A percentile compares a stretch with the other conserved stretches of the same genome.
Conservation (phyloP, 805 yeast species). For the Naumovozyma dairenensis region DNA sequence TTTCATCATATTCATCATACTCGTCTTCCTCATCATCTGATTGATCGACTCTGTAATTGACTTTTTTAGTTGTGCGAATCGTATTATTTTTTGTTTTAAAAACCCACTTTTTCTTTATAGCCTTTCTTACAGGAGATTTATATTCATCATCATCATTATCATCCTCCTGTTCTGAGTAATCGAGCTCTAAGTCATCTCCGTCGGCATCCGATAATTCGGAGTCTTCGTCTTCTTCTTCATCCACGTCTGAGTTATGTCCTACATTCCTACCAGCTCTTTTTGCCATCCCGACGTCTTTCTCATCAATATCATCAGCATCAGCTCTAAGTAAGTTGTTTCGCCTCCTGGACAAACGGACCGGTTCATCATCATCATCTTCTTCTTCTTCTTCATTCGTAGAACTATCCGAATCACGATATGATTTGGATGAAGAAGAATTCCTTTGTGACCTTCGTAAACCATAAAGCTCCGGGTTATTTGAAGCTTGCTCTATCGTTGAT, state of each 20-base stretch:
- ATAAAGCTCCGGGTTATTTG: conserved; percentile 66
- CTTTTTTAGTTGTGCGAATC: conserved; percentile 48
- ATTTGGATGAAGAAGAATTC: conserved; percentile 35
- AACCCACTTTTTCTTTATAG: too few species aligned
- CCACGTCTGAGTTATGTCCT: conserved; percentile 26
- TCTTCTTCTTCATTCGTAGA: conserved; percentile 26
- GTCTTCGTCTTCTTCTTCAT: conserved; percentile 16
- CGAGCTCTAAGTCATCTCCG: conserved; percentile 5
- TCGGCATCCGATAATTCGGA: conserved; percentile 10
- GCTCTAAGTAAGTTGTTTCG: conserved; percentile 19
- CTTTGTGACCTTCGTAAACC: conserved; percentile 73
- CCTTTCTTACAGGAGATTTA: conserved; percentile 59
- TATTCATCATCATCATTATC: conserved; percentile 9
- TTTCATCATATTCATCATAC: conserved; percentile 17
- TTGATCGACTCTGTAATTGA: conserved; percentile 68
- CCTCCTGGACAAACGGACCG: conserved; percentile 4
- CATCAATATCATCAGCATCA: conserved; percentile 24
- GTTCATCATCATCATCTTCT: conserved; percentile 13
- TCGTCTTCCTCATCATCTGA: conserved; percentile 38
- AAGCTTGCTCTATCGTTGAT: conserved; percentile 52
- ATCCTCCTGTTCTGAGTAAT: conserved; percentile 18
- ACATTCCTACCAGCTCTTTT: conserved; percentile 22
- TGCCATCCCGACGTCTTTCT: conserved; percentile 15
- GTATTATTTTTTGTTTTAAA: too few species aligned
- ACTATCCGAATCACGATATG: conserved; percentile 16